These are phyloP conservation scores for Solanum lignicaule DNA, from an alignment of 257 asterid species.

Conservation along the genomic window DNA sequence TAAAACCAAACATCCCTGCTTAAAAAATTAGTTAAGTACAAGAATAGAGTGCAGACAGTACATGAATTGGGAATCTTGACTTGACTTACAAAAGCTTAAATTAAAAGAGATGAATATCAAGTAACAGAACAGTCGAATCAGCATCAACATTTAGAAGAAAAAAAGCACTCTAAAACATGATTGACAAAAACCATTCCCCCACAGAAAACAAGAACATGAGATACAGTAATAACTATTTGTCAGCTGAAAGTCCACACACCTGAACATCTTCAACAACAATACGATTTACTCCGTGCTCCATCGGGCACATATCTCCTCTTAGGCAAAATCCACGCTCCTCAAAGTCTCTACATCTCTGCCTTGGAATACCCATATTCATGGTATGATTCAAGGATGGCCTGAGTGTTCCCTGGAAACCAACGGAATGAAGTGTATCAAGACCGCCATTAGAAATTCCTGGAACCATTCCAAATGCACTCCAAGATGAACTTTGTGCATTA, in stretches of 20 bases:
- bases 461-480: constrained; percentile 79
- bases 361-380: constrained; percentile 33
- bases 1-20: not conserved
- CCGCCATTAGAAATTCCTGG: constrained; percentile 74
- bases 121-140: not conserved
- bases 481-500: constrained; percentile 45
- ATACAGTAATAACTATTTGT: not conserved
- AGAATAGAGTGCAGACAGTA: not conserved
- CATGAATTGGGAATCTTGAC: not conserved
- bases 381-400: constrained; percentile 56
- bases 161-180: not conserved
- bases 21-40: not conserved
- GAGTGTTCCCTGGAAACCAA: constrained; percentile 59
- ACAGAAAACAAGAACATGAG: not conserved
- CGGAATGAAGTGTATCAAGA: constrained; percentile 61
- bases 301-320: constrained; percentile 97
- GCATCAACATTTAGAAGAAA: not conserved
- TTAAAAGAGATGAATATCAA: not conserved
- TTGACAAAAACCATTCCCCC: not conserved
- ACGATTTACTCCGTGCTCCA: constrained; percentile 97
- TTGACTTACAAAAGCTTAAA: not conserved
- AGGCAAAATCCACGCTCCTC: constrained; percentile 99
- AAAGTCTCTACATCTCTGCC: constrained; percentile 89
- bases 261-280: constrained; percentile 98
- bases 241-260: constrained; percentile 30